Evolutionary conservation across 2,329 filamentous ascomycete species (phyloP), one percentile per base, ranked within the genome.

Genomic region (Rhynchosporium secalis): DNA sequence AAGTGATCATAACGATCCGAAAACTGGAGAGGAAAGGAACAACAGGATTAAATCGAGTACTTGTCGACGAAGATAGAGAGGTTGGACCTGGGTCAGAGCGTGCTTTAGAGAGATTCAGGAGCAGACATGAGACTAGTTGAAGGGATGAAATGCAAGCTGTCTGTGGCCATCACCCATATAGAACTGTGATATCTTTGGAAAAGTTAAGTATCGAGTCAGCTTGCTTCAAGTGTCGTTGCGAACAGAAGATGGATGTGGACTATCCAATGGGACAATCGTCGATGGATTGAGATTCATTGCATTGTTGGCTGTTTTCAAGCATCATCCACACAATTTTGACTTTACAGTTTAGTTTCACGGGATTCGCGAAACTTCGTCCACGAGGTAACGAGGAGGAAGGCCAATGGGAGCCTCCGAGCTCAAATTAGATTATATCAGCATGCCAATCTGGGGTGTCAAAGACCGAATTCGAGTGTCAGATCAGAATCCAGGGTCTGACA

Each of bases 1-100:
- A 56, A 9, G 62, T 63, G 15, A 62, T 63, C 65, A 66, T 66
- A 31, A 38, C 45, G 20, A 40, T 29, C 47, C 43, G 28, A 31
- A 36, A 36, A 36, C 33, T 12, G 43, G 56, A 58, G 41, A 47
- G 41, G 26, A 54, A 31, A 43, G 9, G 49, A 54, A 56, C 36
- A 41, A 36, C 31, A 54, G 15, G 33, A 40, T 28, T 36, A 33
- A 40, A 40, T 36, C 20, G 28, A 20, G 4, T 40, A 41, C 20
- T 20, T 28, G 51, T 54, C 9, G 38, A 28, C 7, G 38, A 28
- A 40, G 33, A 54, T 54, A 20, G 38, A 40, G 51, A 41, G 28
- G 9, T 28, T n/a, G 38, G 8, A 38, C 26, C 10, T 40, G 28
- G 8, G 33, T 33, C 51, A 20, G 33, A 54, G 51, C 51, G 51